Conservation (phyloP, 108 stramenopile genomes). For the Ochromonas danica region DNA sequence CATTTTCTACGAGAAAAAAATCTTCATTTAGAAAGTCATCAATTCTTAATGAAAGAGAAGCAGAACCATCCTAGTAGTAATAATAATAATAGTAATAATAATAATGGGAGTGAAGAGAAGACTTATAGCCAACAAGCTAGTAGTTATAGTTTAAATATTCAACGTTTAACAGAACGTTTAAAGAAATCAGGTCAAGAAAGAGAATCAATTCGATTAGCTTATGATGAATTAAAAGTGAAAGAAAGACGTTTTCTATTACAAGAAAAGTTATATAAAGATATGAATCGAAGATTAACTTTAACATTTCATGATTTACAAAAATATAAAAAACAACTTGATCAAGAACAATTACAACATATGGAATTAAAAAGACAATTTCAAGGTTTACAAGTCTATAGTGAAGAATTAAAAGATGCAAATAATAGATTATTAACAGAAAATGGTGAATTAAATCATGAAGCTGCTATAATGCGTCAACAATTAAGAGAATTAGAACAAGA, state of each 20-base stretch:
- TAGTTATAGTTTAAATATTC: not conserved
- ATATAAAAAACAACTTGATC: constrained; percentile 1
- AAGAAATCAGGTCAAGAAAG: constrained; percentile 8
- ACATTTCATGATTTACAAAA: not conserved
- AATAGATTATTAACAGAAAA: not conserved
- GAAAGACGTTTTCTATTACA: not conserved
- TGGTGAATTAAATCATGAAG: not conserved
- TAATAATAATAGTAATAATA: not conserved
- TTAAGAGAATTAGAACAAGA: too few species aligned
- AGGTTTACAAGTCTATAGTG: not conserved
- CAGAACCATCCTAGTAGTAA: not conserved
- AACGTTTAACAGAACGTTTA: not conserved
- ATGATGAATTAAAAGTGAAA: constrained; percentile 8
- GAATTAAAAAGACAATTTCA: not conserved
- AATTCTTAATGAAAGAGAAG: not conserved
- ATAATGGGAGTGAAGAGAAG: not conserved
- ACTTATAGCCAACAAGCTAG: not conserved
- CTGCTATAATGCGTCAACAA: too few species aligned
- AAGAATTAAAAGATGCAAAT: not conserved
- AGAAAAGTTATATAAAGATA: not conserved
- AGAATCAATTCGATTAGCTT: not conserved
- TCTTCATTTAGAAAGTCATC: constrained; percentile 8
- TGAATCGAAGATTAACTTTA: not conserved
- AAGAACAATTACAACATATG: not conserved
- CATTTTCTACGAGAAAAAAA: constrained; percentile 19